Base-by-base conservation (phyloP, 257 asterid species). In the Capsicum baccatum region DNA sequence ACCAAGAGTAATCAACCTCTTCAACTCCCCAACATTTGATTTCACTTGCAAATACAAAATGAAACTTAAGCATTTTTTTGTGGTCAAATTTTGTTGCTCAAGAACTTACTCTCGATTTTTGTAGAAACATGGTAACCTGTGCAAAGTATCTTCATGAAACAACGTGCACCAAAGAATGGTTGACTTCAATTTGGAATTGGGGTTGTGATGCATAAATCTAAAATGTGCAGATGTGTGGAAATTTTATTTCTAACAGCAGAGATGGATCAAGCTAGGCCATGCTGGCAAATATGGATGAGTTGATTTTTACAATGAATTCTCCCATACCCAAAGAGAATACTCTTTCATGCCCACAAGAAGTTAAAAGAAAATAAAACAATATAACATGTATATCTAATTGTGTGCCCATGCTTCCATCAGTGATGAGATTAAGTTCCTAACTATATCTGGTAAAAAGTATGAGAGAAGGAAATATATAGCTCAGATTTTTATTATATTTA, bases 201-300 rank as follows among this genome's bases (percentile, higher is more conserved):
- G 80, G 3, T 12, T 78, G n/a, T 26, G 81, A 26, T 5, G 6
- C 81, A 54, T 78, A 26, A 8, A 78, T 8, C 15, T 5, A 15
- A 14, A 54, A 54, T 78, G 15, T 78, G 50, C 26, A 14, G 48
- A 52, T 6, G 0, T 52, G 62, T 50, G 19, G 5, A 26, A 15
- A 76, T 26, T 16, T 76, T 37, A 14, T 52, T 54, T 74, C 62
- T 76, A 15, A 6, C 15, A 14, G 48, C 4, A 21, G 26, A 3
- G 21, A 13, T 13, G 48, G 21, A 21, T 50, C 62, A 50, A 48
- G 37, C 6, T 21, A 21, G 62, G 7, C 19, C 62, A 12, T 74
- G 81, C 6, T 21, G 62, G 80, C n/a, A 74, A 21, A 21, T 74
- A 47, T 21, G 60, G 80, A 74, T 74, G 44, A 74, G 62, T 76